Base-by-base conservation (phyloP, 495 filamentous ascomycete genomes). In the Friedmanniomyces endolithicus region DNA sequence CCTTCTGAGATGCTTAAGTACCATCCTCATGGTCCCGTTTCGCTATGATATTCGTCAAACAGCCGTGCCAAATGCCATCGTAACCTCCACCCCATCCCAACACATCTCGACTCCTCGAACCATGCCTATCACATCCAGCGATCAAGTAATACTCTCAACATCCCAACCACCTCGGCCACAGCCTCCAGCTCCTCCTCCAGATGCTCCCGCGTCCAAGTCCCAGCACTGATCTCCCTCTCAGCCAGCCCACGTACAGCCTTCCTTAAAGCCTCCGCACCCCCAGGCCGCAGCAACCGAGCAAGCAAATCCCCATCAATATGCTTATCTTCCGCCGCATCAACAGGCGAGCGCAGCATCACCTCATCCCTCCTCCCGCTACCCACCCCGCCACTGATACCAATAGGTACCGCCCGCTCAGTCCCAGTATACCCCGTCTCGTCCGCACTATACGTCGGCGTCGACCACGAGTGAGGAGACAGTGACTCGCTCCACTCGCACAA, bases 231-330 rank as follows among this genome's bases (percentile, higher is more conserved):
- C n/a, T 61, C 46, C 24, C 46, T 0, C 20, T 52, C n/a, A 20
- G 53, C 53, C 23, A 27, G 25, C 22, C 43, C 29, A 14, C 37
- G 27, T 9, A 64, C 16, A 8, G 58, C 33, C 4, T 19, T 14
- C 29, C 22, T 33, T 33, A 64, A 31, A 3, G 20, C 43, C 50
- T 41, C 50, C 25, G 11, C 40, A 12, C 61, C 54, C 24, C 55
- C 61, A 23, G 9, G 31, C 31, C 50, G 39, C 12, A 65, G 19
- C 49, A 63, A 22, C 9, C 53, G 45, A 9, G 23, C 52, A 19
- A 65, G 52, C 1, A 63, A n/a, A 41, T 63, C 61, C 2, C 60
- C 63, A 27, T 63, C 54, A 23, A 65, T 53, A 44, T 63, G 63
- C 48, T 16, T 49, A 34, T 60, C 61, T 1, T 11, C 19, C 27